phyloP scores from a whole-genome alignment of 257 asterid genomes.

The Solanum acaule region DNA sequence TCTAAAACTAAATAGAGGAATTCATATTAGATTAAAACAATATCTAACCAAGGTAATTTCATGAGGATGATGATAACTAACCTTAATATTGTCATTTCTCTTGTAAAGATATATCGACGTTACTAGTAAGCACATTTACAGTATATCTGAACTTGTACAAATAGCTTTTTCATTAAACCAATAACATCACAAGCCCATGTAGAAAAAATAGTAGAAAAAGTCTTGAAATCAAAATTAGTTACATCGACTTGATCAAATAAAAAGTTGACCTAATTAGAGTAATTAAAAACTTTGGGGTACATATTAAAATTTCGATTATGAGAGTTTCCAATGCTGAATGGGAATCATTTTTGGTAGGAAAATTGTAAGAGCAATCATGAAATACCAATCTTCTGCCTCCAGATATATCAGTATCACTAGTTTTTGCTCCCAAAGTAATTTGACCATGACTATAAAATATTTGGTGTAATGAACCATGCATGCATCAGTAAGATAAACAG shows the following conservation, averaged over 20 bases:
- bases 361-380: not conserved
- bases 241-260: not conserved
- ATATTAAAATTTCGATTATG: not conserved
- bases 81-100: no score
- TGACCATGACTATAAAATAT: not conserved
- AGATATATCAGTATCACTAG: not conserved
- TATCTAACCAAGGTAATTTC: no score
- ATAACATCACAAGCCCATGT: not conserved
- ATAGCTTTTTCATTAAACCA: no score
- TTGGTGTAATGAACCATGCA: not conserved
- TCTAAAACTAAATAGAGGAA: no score
- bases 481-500: not conserved
- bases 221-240: not conserved
- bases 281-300: no score
- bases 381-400: not conserved
- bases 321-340: no score
- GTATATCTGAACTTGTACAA: not conserved
- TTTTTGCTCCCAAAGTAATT: not conserved
- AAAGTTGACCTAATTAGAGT: not conserved
- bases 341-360: no score
- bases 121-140: not conserved
- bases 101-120: not conserved
- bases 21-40: no score
- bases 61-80: no score
- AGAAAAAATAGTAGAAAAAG: not conserved